Percentiles rank a stretch among this genome's conserved stretches.
These are phyloP conservation scores for Trichoderma afroharzianum DNA, from an alignment of 2,329 filamentous ascomycete species.

Conservation along the genomic window DNA sequence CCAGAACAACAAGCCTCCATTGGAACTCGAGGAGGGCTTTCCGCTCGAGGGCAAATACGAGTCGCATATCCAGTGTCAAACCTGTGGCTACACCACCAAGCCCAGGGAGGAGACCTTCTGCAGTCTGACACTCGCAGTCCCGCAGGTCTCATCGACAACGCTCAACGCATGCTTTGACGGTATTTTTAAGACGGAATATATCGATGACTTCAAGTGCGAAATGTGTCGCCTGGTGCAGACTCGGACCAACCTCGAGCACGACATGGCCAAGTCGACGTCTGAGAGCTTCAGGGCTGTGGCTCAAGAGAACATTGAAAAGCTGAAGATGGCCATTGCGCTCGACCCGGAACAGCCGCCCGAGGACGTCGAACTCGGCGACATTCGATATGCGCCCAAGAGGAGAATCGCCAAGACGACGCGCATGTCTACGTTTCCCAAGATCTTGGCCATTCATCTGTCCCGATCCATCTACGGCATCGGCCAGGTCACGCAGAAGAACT, in stretches of 20 bases:
- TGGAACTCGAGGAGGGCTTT: constrained; percentile 66
- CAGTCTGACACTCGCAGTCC: constrained; percentile 87
- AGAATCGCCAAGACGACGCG: constrained; percentile 84
- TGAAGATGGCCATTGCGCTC: constrained; percentile 67
- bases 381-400: constrained; percentile 70
- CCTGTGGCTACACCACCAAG: constrained; percentile 84
- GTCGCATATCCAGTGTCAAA: constrained; percentile 91
- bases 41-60: constrained; percentile 89
- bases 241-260: constrained; percentile 57
- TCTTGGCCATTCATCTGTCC: constrained; percentile 88
- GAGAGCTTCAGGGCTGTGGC: constrained; percentile 50
- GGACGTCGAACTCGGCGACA: constrained; percentile 70
- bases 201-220: constrained; percentile 96
- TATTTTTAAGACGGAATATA: constrained; percentile 90
- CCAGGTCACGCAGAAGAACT: constrained; percentile 81
- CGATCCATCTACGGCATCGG: constrained; percentile 84
- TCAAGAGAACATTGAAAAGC: constrained; percentile 57
- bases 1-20: constrained; percentile 22
- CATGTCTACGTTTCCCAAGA: constrained; percentile 81
- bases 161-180: constrained; percentile 88
- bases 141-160: constrained; percentile 74
- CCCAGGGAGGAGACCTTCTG: constrained; percentile 82
- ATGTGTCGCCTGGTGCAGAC: constrained; percentile 85
- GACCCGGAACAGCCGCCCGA: constrained; percentile 77
- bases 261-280: constrained; percentile 53